Conservation (phyloP, 2,329 filamentous ascomycete species). For the Aspergillus luchuensis region DNA sequence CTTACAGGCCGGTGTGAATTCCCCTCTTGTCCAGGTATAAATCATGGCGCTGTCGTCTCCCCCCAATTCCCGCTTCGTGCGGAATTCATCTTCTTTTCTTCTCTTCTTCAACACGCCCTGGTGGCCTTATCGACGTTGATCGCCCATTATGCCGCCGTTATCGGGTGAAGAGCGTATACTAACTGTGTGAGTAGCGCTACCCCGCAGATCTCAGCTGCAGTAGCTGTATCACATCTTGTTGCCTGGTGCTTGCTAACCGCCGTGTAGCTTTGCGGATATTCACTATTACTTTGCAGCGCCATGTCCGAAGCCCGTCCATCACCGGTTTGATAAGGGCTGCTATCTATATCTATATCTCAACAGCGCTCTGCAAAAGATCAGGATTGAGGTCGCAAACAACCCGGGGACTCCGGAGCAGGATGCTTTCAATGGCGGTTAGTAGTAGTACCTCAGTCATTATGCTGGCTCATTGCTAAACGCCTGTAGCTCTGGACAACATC, state of each 20-base stretch:
- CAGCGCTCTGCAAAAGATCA: slow-evolving; percentile 53
- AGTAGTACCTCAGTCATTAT: too few relatives aligned
- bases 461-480: neutral
- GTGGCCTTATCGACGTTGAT: slow-evolving; percentile 9
- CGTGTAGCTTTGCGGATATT: slow-evolving; percentile 61
- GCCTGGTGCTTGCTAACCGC: slow-evolving; percentile 11
- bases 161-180: slow-evolving; percentile 50
- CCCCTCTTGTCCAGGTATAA: slow-evolving; percentile 12
- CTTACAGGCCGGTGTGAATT: slow-evolving; percentile 17
- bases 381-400: slow-evolving; percentile 66
- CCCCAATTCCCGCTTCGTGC: slow-evolving; percentile 8
- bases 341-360: slow-evolving; percentile 68
- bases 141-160: slow-evolving; percentile 46
- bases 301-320: slow-evolving; percentile 56
- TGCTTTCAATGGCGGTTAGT: slow-evolving; percentile 62
- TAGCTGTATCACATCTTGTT: neutral
- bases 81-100: slow-evolving; percentile 4
- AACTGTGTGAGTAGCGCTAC: slow-evolving; percentile 46
- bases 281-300: slow-evolving; percentile 66
- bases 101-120: slow-evolving; percentile 7
- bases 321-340: slow-evolving; percentile 66
- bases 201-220: slow-evolving; percentile 16
- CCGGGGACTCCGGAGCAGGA: slow-evolving; percentile 65
- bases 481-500: slow-evolving; percentile 53
- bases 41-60: slow-evolving; percentile 9